Evolutionary conservation across 306 rosid species (phyloP), one percentile per base, ranked within the genome.

Genomic region (Dryas alaskensis): DNA sequence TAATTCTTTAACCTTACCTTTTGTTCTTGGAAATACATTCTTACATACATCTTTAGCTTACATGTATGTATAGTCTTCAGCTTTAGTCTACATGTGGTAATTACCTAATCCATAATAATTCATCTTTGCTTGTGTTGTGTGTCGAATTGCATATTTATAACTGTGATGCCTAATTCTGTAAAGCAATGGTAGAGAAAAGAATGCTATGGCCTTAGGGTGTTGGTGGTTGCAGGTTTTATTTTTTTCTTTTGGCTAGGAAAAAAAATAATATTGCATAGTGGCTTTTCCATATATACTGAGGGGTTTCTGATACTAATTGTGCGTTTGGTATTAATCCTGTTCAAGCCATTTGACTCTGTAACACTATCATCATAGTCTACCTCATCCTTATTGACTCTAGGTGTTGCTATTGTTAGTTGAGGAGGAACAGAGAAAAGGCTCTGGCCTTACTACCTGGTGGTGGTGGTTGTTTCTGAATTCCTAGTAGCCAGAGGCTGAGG

Each of bases 1-100:
- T 94, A 92, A 75, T 81, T 74, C 31, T 75, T 75, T 67, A 45
- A 57, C 77, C 77, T 80, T 44, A 19, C 40, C 54, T 66, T 37
- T 76, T 22, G 49, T 57, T 71, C 27, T 10, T 57, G 11, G 64
- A 7, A 4, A 69, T 39, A 27, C 25, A 47, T 46, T 13, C 8
- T 19, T 19, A 14, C 54, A 5, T 46, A 14, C 73, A 16, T 51
- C 48, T 27, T 67, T 50, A 7, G 57, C n/a, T 49, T 16, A 50
- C 50, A 68, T 3, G 14, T 45, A 5, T 65, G 53, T 22, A 44
- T 65, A 49, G 22, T 22, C 27, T 10, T 64, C 0, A 51, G 7
- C 69, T 4, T 8, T 43, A 66, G 55, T 46, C 43, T 66, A 13
- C 45, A 10, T 67, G 11, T 25, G 25, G 42, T 5, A 67, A 31